Percentiles rank a stretch among this genome's conserved stretches.
These are phyloP conservation scores for Ramalina intermedia DNA, from an alignment of 495 filamentous ascomycete genomes.

Conservation along the genomic window DNA sequence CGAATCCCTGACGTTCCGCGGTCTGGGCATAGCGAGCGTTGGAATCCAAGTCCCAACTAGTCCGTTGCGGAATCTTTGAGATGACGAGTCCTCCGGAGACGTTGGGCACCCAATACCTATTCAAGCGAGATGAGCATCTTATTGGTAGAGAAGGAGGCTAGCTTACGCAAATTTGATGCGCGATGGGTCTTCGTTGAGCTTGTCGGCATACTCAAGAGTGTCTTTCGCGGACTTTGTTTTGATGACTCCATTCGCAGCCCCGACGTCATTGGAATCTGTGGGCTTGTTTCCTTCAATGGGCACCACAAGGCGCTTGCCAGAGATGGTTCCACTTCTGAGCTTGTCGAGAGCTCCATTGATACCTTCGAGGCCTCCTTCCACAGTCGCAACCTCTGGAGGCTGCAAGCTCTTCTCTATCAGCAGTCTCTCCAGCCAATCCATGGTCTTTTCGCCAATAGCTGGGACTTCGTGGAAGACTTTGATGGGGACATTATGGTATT, in stretches of 20 bases:
- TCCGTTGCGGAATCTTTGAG: slow-evolving; percentile 32
- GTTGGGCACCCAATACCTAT: slow-evolving; percentile 35
- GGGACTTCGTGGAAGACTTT: slow-evolving; percentile 52
- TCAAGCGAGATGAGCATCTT: background rate
- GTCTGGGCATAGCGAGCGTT: slow-evolving; percentile 31
- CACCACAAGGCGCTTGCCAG: slow-evolving; percentile 47
- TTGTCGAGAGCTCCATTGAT: slow-evolving; percentile 48
- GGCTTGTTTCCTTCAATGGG: slow-evolving; percentile 10
- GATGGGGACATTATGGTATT: slow-evolving; percentile 48
- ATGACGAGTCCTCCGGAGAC: slow-evolving; percentile 34
- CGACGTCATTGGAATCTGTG: background rate
- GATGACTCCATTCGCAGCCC: background rate
- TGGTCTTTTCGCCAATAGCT: slow-evolving; percentile 38
- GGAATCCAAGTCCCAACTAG: slow-evolving; percentile 29
- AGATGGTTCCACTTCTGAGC: slow-evolving; percentile 40
- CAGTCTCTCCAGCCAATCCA: slow-evolving; percentile 45
- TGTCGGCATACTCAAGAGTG: slow-evolving; percentile 15
- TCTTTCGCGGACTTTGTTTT: background rate
- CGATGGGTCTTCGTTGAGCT: slow-evolving; percentile 16
- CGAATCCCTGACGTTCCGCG: slow-evolving; percentile 30
- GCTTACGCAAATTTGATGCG: slow-evolving; percentile 21
- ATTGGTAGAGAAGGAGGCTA: background rate
- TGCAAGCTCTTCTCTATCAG: slow-evolving; percentile 31
- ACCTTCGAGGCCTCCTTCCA: slow-evolving; percentile 42
- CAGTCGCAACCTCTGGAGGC: slow-evolving; percentile 43